A percentile compares a stretch with the other conserved stretches of the same genome.
Evolutionary conservation across 1,284 basidiomycete species (phyloP).

Genomic region (Ganoderma resinaceum): DNA sequence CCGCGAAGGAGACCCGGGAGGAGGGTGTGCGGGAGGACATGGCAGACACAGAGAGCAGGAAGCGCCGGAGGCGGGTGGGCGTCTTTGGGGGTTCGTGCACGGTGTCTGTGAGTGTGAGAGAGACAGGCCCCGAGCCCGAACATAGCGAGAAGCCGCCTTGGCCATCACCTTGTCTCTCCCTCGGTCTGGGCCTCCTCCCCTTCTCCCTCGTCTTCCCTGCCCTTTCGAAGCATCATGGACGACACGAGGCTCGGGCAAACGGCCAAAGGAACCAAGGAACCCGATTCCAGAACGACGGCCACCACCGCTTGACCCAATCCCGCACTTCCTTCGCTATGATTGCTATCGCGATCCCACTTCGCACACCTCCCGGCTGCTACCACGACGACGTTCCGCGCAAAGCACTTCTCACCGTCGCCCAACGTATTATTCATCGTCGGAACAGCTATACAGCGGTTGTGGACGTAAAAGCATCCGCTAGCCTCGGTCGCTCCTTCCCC

Average conservation of each 20-base stretch:
- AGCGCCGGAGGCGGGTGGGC: constrained; percentile 29
- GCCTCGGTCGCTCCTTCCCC: neutral
- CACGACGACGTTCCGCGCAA: neutral
- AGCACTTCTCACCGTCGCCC: neutral
- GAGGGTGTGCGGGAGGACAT: constrained; percentile 46
- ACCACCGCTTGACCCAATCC: constrained; percentile 13
- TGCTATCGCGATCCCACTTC: constrained; percentile 27
- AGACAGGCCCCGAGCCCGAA: constrained; percentile 8
- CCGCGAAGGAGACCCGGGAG: constrained; percentile 70
- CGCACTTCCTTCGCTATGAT: constrained; percentile 18
- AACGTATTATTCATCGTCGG: neutral
- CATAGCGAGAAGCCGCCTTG: constrained; percentile 1
- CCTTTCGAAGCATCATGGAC: neutral
- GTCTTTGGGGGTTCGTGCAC: constrained; percentile 12
- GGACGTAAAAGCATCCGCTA: neutral
- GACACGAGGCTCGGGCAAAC: neutral
- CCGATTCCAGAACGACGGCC: constrained; percentile 21
- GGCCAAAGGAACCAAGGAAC: constrained; percentile 10
- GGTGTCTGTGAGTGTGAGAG: neutral
- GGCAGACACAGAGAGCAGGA: constrained; percentile 37
- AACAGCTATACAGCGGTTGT: neutral
- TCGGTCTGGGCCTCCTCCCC: neutral
- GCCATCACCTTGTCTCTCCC: neutral
- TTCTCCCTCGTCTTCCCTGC: constrained; percentile 14
- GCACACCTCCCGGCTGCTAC: constrained; percentile 1